These are phyloP conservation scores for Funneliformis mosseae DNA, from an alignment of 192 early-diverging fungal genomes.

Conservation along the genomic window DNA sequence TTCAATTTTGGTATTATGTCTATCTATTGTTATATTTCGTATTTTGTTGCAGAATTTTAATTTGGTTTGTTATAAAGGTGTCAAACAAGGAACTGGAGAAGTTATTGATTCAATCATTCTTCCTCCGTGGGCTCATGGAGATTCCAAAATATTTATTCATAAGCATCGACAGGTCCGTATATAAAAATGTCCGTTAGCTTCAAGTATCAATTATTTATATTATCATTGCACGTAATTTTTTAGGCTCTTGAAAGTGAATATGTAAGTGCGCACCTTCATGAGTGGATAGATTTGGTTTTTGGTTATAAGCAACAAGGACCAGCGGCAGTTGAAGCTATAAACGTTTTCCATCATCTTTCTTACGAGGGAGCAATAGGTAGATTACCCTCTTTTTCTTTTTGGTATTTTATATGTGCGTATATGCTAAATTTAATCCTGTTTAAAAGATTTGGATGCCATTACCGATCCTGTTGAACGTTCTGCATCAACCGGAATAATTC, in stretches of 20 bases:
- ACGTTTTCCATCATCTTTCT: conserved; percentile 96
- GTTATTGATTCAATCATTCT: conserved; percentile 74
- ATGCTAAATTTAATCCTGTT: not conserved
- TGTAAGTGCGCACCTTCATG: conserved; percentile 84
- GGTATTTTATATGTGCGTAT: too few species aligned
- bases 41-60: not conserved
- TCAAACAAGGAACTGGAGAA: conserved; percentile 62
- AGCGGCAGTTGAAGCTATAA: conserved; percentile 81
- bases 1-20: conserved; percentile 60
- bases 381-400: not conserved
- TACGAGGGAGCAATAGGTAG: conserved; percentile 90
- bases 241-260: conserved; percentile 80
- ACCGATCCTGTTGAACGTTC: conserved; percentile 86
- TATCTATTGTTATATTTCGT: conserved; percentile 41
- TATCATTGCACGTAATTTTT: not conserved
- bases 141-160: conserved; percentile 74
- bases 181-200: not conserved
- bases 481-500: conserved; percentile 90
- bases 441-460: conserved; percentile 76
- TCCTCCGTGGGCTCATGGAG: conserved; percentile 83
- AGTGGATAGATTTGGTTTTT: conserved; percentile 97
- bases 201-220: conserved; percentile 15
- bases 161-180: conserved; percentile 69
- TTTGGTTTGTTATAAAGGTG: conserved; percentile 34
- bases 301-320: conserved; percentile 93